Evolutionary conservation across 129 eudicot genomes (phyloP), one percentile per base, ranked within the genome.

Genomic region (Pseudognaphalium luteoalbum): DNA sequence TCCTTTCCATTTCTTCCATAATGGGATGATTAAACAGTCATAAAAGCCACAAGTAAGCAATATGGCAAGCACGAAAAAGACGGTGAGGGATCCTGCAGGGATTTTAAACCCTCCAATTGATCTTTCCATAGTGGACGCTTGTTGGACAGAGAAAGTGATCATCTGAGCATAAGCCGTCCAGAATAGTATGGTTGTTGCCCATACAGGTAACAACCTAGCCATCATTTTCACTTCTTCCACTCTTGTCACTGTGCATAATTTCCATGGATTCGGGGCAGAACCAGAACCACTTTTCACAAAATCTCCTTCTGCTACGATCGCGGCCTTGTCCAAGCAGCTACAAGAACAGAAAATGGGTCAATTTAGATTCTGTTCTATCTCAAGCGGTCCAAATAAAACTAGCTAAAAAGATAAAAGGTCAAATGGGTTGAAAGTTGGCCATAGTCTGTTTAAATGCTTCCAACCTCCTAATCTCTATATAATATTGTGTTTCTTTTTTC

Each of bases 161-260:
- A 92, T 89, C 66, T 92, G 96, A 10, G 96, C 96, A 54, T 92
- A 92, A 0, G 89, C 85, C 7, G 97, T 92, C 96, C 97, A 92
- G 64, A 92, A 92, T 34, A 89, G 74, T 20, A 92, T 92, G 25
- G 96, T 92, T 62, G 97, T 92, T 34, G 92, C 97, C 97, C 97
- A 92, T 2, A 92, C 76, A 2, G 97, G 97, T 25, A 92, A 80
- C 50, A 92, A 44, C 30, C 91, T 47, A 2, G 37, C 86, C 92
- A 92, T 84, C 97, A 89, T 92, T 76, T 92, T 92, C 73, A 92
- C 97, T 78, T 92, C 97, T 72, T 92, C 97, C 41, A 92, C 92
- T 50, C 82, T 85, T 25, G 97, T 92, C 41, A 92, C 89, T 19
- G 96, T 69, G 85, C 92, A 79, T 17, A 92, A 78, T 83, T 87